Evolutionary conservation across 2,329 filamentous ascomycete genomes (phyloP), one percentile per base, ranked within the genome.

Genomic region (Colletotrichum sp.): DNA sequence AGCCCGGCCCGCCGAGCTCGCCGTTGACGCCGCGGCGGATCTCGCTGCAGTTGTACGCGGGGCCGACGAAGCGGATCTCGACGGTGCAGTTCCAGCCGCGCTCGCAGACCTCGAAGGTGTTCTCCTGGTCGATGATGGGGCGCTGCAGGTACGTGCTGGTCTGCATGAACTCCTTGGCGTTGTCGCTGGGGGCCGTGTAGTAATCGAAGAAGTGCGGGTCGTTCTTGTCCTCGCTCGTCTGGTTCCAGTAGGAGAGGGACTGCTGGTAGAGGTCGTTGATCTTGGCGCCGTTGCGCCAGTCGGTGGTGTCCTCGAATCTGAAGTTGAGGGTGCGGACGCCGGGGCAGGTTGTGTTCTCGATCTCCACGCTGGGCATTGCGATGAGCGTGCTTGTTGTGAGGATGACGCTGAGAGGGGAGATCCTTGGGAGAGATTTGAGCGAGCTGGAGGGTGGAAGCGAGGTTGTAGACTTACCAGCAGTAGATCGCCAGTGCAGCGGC

Each of bases 371-470:
- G 77, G 83, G 77, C 5, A 77, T 65, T 2, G 74, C 73, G 18
- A 77, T 60, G n/a, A 85, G 79, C 5, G 83, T 83, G 55, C 82
- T 82, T 24, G 83, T 82, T 6, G 83, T 83, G 66, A 88, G 82
- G 56, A 85, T 83, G 16, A 84, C 83, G 15, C 83, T 79, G 4
- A 85, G 76, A 3, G 83, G 84, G 13, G 83, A 83, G 16, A 56
- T 34, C 58, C 58, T 65, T 18, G 16, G n/a, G 8, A 6, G 5
- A 13, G 16, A 8, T 0, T 3, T 28, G 61, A 64, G 21, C 5
- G 4, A 8, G 13, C n/a, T 30, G 24, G 5, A 18, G 2, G 24
- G 7, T 6, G 9, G 4, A 1, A 36, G 32, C 1, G 32, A 15
- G 8, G 0, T 30, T 9, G 6, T 2, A 16, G 32, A 69, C 66